Conservation (phyloP, 1,284 basidiomycete species). For the Coriolopsis trogii region DNA sequence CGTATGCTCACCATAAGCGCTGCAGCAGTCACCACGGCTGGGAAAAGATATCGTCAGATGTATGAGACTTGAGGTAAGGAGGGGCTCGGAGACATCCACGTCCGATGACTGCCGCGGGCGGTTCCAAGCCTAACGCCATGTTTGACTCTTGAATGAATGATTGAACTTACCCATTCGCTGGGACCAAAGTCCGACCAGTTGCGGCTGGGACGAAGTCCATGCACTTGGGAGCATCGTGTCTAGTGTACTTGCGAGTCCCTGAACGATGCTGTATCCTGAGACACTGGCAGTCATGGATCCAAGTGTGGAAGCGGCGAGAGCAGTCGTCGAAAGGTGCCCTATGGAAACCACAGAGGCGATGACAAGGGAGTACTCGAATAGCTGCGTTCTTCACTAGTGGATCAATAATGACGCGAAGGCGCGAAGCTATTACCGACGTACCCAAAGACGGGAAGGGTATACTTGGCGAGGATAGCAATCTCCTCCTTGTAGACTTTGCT, state of each 20-base stretch:
- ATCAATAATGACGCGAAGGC: not conserved
- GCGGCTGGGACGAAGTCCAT: constrained; percentile 85
- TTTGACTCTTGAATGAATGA: not conserved
- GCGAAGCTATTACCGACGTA: constrained; percentile 35
- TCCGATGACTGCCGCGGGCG: not conserved
- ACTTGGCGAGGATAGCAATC: constrained; percentile 58
- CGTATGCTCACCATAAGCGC: constrained; percentile 54
- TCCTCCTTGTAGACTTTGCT: constrained; percentile 58
- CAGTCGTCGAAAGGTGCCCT: constrained; percentile 82
- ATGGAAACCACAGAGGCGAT: constrained; percentile 80
- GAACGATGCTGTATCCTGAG: constrained; percentile 74
- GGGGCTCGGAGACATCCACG: not conserved
- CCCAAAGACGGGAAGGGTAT: constrained; percentile 71
- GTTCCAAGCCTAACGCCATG: not conserved
- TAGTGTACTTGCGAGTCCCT: constrained; percentile 83
- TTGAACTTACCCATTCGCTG: constrained; percentile 77
- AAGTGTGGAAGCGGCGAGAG: constrained; percentile 84
- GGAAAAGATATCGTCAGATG: not conserved
- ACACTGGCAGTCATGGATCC: constrained; percentile 88
- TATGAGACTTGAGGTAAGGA: too few relatives aligned
- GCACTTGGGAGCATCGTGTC: constrained; percentile 91
- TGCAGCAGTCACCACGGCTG: constrained; percentile 69
- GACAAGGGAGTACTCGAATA: constrained; percentile 76
- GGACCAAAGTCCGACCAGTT: constrained; percentile 88
- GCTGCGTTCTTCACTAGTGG: constrained; percentile 57